A percentile compares a stretch with the other conserved stretches of the same genome.
phyloP scores from a whole-genome alignment of 371 early-diverging fungal species.

The Dichotomocladium elegans region DNA sequence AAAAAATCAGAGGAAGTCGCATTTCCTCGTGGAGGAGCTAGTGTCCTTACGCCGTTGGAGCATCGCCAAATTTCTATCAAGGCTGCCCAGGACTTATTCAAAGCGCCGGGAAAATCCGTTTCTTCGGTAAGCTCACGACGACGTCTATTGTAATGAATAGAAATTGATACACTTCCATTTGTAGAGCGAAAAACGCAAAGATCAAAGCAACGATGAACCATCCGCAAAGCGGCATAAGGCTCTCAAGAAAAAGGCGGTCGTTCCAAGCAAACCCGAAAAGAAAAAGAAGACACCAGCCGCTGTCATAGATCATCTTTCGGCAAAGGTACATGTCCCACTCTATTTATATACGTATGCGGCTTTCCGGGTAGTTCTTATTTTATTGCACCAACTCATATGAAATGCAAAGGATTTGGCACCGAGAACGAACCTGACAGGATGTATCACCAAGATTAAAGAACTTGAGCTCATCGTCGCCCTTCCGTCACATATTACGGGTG shows the following conservation, averaged over 20 bases:
- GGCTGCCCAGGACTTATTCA: slow-evolving; percentile 64
- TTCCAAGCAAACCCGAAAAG: slow-evolving; percentile 13
- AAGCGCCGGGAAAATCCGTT: neutral
- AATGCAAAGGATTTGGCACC: slow-evolving; percentile 67
- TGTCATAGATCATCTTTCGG: slow-evolving; percentile 54
- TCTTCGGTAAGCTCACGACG: neutral
- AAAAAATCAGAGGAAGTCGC: slow-evolving; percentile 28
- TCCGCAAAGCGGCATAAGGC: slow-evolving; percentile 48
- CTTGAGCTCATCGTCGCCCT: slow-evolving; percentile 75
- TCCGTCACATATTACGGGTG: slow-evolving; percentile 76
- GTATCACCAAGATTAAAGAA: slow-evolving; percentile 75
- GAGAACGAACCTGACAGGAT: slow-evolving; percentile 75
- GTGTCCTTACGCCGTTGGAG: slow-evolving; percentile 79
- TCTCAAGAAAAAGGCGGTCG: slow-evolving; percentile 28
- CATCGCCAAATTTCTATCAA: slow-evolving; percentile 73
- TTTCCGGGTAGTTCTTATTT: neutral
- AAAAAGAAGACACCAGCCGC: slow-evolving; percentile 34
- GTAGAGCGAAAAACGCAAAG: slow-evolving; percentile 10
- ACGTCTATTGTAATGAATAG: neutral
- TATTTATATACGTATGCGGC: no score
- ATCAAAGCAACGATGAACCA: slow-evolving; percentile 27
- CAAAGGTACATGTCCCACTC: slow-evolving; percentile 43
- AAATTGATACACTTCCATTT: neutral
- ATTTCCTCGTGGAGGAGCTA: slow-evolving; percentile 84
- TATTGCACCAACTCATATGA: neutral